These are phyloP conservation scores for Tephrocybe rancida DNA, from an alignment of 768 basidiomycete genomes.

Conservation along the genomic window DNA sequence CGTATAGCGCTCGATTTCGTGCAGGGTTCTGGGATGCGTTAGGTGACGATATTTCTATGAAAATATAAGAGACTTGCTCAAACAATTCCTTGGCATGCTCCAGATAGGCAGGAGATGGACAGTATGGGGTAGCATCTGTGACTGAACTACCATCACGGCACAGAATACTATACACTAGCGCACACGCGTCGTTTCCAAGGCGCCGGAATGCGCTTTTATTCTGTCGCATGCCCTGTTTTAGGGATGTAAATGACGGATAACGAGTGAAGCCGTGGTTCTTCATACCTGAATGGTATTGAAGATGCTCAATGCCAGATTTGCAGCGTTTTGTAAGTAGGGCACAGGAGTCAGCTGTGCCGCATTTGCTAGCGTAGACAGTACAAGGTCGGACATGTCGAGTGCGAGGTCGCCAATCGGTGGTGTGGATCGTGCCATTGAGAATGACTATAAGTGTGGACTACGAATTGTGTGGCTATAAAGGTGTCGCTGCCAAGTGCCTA, in stretches of 20 bases:
- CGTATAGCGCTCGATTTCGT: neutral
- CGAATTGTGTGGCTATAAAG: no score
- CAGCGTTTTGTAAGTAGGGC: conserved; percentile 7
- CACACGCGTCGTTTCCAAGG: neutral
- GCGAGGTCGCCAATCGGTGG: neutral
- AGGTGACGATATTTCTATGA: no score
- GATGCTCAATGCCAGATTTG: neutral
- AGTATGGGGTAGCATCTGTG: neutral
- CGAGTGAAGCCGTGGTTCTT: neutral
- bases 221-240: neutral
- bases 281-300: neutral
- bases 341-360: conserved; percentile 6
- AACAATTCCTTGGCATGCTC: no score
- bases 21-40: neutral
- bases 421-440: neutral
- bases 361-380: neutral
- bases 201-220: neutral
- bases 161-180: neutral
- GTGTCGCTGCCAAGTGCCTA: no score
- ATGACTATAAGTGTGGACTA: no score
- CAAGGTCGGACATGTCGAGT: neutral
- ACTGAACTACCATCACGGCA: neutral
- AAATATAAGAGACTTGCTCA: no score
- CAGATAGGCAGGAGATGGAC: neutral
- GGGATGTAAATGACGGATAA: neutral